phyloP scores from a whole-genome alignment of 2,329 filamentous ascomycete species.

The Venturia oleaginea region DNA sequence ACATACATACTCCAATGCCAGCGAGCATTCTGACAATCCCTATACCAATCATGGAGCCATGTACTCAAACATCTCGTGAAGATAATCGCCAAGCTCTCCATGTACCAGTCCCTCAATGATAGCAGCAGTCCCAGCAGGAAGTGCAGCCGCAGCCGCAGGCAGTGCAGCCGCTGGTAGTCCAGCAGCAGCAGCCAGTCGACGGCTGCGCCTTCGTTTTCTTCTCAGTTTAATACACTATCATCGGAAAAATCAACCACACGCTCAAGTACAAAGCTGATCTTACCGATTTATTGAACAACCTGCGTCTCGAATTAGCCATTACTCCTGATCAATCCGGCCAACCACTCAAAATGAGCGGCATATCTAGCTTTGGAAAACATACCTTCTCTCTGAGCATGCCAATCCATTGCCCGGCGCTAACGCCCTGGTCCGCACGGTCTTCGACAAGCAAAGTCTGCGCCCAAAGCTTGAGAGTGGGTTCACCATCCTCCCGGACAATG shows the following conservation, averaged over 20 bases:
- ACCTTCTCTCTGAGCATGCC: constrained; percentile 92
- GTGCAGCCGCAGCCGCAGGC: no score
- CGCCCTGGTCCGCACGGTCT: constrained; percentile 86
- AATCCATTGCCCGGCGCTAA: constrained; percentile 91
- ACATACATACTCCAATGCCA: not conserved
- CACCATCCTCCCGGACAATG: constrained; percentile 87
- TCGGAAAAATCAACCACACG: not conserved
- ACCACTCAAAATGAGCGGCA: constrained; percentile 1
- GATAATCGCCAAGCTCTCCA: not conserved
- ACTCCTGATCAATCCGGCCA: constrained; percentile 7
- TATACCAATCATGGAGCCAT: not conserved
- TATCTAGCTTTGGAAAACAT: constrained; percentile 9
- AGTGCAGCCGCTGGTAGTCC: no score
- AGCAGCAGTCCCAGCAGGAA: not conserved
- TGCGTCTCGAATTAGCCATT: not conserved
- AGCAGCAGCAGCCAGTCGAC: not conserved
- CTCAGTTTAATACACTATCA: not conserved
- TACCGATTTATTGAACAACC: constrained; percentile 11
- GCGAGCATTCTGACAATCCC: not conserved
- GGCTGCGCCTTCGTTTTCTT: not conserved
- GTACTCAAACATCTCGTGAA: constrained; percentile 4
- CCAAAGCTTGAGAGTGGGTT: constrained; percentile 92
- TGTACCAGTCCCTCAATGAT: not conserved
- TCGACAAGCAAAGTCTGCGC: constrained; percentile 93
- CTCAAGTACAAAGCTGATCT: not conserved